Base-by-base conservation (phyloP, 1,284 basidiomycete genomes). In the Sporisorium scitamineum region DNA sequence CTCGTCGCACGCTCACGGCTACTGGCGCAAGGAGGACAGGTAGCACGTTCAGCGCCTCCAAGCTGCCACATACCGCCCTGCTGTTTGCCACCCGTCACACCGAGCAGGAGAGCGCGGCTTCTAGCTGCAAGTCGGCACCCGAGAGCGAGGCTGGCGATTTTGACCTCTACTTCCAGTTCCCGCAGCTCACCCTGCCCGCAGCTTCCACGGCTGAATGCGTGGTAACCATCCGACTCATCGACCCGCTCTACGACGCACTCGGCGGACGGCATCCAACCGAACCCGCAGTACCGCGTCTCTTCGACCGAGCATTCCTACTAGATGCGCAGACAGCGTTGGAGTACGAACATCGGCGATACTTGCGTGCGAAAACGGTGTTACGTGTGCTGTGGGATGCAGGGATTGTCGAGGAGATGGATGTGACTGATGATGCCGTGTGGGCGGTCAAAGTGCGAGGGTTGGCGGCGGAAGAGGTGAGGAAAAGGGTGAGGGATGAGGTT, bases 271-370 rank as follows among this genome's bases (percentile, higher is more conserved):
- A 51, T 7, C 50, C 54, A 5, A 16, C 26, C 24, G 3, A 27
- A 9, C 0, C 45, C 3, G 2, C n/a, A 10, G 55, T 47, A 5
- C 59, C 66, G 7, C 13, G 60, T 5, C 22, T 76, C n/a, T 76
- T 76, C 22, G 73, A 76, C 29, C 4, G 24, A 1, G 52, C 60
- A 1, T 69, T 76, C 32, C 22, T 71, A n/a, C 20, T n/a, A 3
- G 73, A 76, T 26, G 73, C 65, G 0, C 29, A 51, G 4, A 41
- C 48, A 0, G 65, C 44, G 11, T 27, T 71, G 6, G 65, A 64
- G 59, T 62, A 68, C 44, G 73, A 71, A 26, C 55, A 76, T 9
- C 32, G n/a, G 8, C 54, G 74, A 2, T 72, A 71, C 29, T 26
- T 76, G 3, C 54, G 51, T 2, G 68, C 68, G 2, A 71, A 72